phyloP scores from a whole-genome alignment of 2,329 filamentous ascomycete genomes.

The Arthrobotrys pseudoclavata region DNA sequence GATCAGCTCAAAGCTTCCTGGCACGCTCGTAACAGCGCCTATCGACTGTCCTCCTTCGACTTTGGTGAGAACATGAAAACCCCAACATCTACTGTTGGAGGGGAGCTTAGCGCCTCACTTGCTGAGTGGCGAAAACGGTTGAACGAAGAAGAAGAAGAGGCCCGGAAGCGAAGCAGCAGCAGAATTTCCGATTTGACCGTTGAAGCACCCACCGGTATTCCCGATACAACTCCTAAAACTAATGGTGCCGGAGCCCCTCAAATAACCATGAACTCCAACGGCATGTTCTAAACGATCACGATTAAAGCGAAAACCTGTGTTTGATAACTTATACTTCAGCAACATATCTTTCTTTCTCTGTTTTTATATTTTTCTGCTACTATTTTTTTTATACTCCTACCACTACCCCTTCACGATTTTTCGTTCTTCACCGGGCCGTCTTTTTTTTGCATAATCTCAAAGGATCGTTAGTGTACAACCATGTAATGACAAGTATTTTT shows the following conservation, averaged over 20 bases:
- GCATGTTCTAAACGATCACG: slow-evolving; percentile 57
- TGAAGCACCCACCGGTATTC: slow-evolving; percentile 33
- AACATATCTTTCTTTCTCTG: slow-evolving; percentile 24
- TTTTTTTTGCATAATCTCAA: slow-evolving; percentile 11
- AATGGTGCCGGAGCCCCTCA: slow-evolving; percentile 36
- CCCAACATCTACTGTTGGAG: slow-evolving; percentile 64
- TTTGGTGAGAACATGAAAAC: slow-evolving; percentile 71
- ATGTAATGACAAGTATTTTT: slow-evolving; percentile 51
- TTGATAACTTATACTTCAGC: slow-evolving; percentile 27
- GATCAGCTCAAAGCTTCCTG: slow-evolving; percentile 91
- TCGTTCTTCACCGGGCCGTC: slow-evolving; percentile 21
- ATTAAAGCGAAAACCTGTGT: slow-evolving; percentile 14
- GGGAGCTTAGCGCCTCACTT: slow-evolving; percentile 63
- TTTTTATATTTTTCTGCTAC: slow-evolving; percentile 31
- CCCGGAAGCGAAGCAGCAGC: slow-evolving; percentile 61
- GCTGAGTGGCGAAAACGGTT: slow-evolving; percentile 63
- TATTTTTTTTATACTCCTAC: slow-evolving; percentile 10
- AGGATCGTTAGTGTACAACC: slow-evolving; percentile 41
- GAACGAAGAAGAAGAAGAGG: slow-evolving; percentile 63
- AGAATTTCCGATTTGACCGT: slow-evolving; percentile 49
- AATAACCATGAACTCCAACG: slow-evolving; percentile 45
- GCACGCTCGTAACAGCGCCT: slow-evolving; percentile 96
- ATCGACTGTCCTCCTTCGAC: slow-evolving; percentile 91
- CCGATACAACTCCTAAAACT: slow-evolving; percentile 47
- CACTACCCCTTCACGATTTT: slow-evolving; percentile 10